These are phyloP conservation scores for Amylocarpus encephaloides DNA, from an alignment of 2,329 filamentous ascomycete species.

Conservation along the genomic window DNA sequence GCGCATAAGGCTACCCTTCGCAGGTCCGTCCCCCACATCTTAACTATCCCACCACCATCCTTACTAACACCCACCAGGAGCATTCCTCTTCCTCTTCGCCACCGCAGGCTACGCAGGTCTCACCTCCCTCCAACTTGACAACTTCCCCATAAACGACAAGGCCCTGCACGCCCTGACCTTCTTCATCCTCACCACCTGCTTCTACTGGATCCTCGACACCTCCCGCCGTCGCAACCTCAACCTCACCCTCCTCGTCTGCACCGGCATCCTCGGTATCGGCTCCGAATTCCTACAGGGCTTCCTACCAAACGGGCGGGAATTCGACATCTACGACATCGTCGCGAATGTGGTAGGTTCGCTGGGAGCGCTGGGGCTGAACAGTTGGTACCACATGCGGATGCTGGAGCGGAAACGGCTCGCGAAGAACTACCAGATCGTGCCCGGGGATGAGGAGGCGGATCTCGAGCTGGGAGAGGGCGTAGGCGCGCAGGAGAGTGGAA, in stretches of 20 bases:
- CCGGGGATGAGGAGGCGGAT: conserved; percentile 56
- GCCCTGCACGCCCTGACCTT: conserved; percentile 81
- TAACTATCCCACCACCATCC: neutral
- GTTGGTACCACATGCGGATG: conserved; percentile 95
- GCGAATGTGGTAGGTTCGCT: conserved; percentile 81
- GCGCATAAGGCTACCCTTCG: conserved; percentile 84
- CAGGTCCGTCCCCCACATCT: conserved; percentile 51
- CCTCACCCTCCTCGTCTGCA: conserved; percentile 75
- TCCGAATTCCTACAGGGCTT: conserved; percentile 71
- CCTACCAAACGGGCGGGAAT: conserved; percentile 64
- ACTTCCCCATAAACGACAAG: conserved; percentile 72
- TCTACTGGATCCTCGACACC: conserved; percentile 97
- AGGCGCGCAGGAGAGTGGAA: conserved; percentile 56
- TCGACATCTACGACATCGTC: conserved; percentile 78
- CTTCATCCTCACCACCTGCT: conserved; percentile 77
- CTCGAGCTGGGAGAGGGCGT: conserved; percentile 66
- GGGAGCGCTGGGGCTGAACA: conserved; percentile 64
- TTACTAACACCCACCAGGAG: conserved; percentile 42
- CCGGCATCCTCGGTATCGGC: conserved; percentile 61
- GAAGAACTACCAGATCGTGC: conserved; percentile 65
- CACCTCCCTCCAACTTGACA: conserved; percentile 50
- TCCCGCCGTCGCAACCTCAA: conserved; percentile 78
- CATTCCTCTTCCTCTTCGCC: conserved; percentile 65
- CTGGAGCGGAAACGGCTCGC: conserved; percentile 74
- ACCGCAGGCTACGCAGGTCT: conserved; percentile 76